phyloP scores from a whole-genome alignment of 2,329 filamentous ascomycete genomes.

The Colletotrichum cereale region DNA sequence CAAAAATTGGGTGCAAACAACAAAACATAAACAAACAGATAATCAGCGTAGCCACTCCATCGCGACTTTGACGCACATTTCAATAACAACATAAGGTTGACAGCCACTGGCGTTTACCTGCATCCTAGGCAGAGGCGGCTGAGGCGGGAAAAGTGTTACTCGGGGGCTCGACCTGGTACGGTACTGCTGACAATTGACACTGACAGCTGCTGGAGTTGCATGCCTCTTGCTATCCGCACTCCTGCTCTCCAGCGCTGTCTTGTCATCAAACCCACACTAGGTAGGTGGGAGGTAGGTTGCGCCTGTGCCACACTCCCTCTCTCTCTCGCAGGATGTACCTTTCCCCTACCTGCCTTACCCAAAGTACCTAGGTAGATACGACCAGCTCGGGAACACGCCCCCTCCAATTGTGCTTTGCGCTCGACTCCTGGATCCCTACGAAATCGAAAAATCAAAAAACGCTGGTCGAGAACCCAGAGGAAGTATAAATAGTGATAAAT shows the following conservation, averaged over 20 bases:
- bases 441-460: no score
- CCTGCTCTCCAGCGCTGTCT: slow-evolving; percentile 19
- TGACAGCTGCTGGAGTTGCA: slow-evolving; percentile 12
- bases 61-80: background rate
- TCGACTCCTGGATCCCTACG: slow-evolving; percentile 19
- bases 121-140: slow-evolving; percentile 1
- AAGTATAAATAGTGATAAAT: background rate
- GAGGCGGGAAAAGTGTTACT: background rate
- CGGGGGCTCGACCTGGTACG: background rate
- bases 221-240: slow-evolving; percentile 31
- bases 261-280: background rate
- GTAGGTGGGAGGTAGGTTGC: slow-evolving; percentile 8
- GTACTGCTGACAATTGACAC: background rate
- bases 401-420: slow-evolving; percentile 26
- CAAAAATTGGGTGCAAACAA: background rate
- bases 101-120: background rate
- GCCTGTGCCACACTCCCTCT: slow-evolving; percentile 32
- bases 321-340: slow-evolving; percentile 21
- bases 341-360: background rate
- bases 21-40: no score
- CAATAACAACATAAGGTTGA: background rate
- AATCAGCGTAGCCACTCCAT: background rate
- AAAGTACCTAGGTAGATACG: background rate
- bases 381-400: slow-evolving; percentile 21
- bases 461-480: background rate